Evolutionary conservation across 225 moss, liverwort and hornwort species (phyloP), one percentile per base, ranked within the genome.

Genomic region (Marchantia polymorpha): DNA sequence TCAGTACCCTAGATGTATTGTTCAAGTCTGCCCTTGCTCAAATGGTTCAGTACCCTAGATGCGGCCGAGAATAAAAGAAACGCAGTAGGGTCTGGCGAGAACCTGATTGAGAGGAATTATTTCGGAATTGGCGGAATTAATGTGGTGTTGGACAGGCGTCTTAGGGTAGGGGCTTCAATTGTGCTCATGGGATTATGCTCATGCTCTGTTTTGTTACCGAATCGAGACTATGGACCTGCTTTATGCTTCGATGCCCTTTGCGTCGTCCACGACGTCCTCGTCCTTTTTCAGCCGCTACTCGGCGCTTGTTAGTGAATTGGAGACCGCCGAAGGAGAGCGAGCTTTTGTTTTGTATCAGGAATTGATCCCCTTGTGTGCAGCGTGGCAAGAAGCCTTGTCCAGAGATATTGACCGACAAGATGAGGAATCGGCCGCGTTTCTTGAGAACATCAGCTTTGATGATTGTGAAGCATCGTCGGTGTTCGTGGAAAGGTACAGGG

Each of bases 371-470:
- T 39, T 86, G 0, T 86, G 86, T 64, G 64, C 78, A 31, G 69
- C 78, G 53, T 86, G 86, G 86, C 86, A 83, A 86, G 83, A 86
- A 23, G 86, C 86, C 22, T 52, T 86, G 70, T 69, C 83, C 3
- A 83, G 78, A 59, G 86, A 86, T 75, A 86, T 86, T 68, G 78
- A 86, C 31, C 81, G 81, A 19, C 86, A 86, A 64, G 86, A 86
- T 66, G 83, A 86, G 65, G 86, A 86, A 48, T 86, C 86, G 11
- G 29, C 81, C 31, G 15, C 78, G 19, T 86, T 86, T 66, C 23
- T 86, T 56, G 80, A 75, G 19, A 81, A 78, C 0, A 74, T 86
- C 55, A 77, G 81, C 15, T 64, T 81, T 50, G 86, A 83, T 64
- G 83, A 86, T 15, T 74, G 83, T 19, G 86, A 83, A 16, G 68